Base-by-base conservation (phyloP, 192 early-diverging fungal species). In the Entomortierella beljakovae region DNA sequence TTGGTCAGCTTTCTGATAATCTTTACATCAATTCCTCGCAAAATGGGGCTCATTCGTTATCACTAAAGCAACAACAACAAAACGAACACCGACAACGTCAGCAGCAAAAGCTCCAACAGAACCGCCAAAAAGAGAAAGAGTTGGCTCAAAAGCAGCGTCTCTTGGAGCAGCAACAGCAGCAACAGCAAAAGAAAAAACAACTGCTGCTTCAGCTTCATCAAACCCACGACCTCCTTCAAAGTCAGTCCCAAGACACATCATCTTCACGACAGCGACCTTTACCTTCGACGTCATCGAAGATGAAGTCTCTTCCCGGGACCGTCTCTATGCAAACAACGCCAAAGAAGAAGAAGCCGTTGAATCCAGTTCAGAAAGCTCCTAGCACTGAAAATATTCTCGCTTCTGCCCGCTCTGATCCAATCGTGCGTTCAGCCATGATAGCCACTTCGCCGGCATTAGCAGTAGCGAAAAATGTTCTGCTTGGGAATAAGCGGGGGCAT, bases 261-360 rank as follows among this genome's bases (percentile, higher is more conserved):
- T 13, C 9, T 31, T 31, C 29, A 57, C 40, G 18, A n/a, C 43
- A 28, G 15, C n/a, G 9, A 29, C 32, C 23, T 8, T 13, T 9
- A 29, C n/a, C 58, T 8, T 9, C 40, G 26, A 2, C 48, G 28
- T 20, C 2, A 35, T 26, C 18, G 11, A 0, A 18, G 46, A 10
- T 15, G 32, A 2, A 32, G 28, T 18, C 59, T 2, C 31, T 43
- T 16, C 11, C 26, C 15, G 28, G 28, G 26, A 26, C 28, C 3
- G 16, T 22, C 2, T 10, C 42, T 20, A 31, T 48, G 8, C 3
- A 51, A 18, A 32, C 40, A 9, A 62, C 72, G 6, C 64, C 74
- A n/a, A 77, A 77, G 22, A 77, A 77, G 55, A 77, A 77, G 48
- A 77, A 77, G 37, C 74, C 74, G 3, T 31, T 69, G 52, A 77